Percentiles rank a stretch among this genome's conserved stretches.
These are phyloP conservation scores for Cladophialophora exuberans DNA, from an alignment of 2,329 filamentous ascomycete genomes.

Conservation along the genomic window DNA sequence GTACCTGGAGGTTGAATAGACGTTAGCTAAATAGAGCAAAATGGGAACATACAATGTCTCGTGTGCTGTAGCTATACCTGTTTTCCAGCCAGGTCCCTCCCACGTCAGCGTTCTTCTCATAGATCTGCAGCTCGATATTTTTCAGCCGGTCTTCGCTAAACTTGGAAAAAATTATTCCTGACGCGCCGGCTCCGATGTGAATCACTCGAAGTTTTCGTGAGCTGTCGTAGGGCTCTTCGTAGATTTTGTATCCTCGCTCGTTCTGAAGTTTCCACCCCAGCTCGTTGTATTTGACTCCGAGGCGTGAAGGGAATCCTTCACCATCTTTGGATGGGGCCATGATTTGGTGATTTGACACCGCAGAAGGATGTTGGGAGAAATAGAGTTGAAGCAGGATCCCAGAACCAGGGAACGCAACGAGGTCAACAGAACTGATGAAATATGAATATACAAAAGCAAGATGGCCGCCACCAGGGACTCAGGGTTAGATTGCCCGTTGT, in stretches of 20 bases:
- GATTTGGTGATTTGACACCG: no score
- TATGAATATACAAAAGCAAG: no score
- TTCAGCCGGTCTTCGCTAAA: conserved; percentile 23
- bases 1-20: conserved; percentile 33
- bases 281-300: background rate
- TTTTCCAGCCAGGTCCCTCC: conserved; percentile 40
- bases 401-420: no score
- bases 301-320: conserved; percentile 66
- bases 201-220: conserved; percentile 36
- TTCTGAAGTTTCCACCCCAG: conserved; percentile 15
- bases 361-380: no score
- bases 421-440: no score
- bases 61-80: conserved; percentile 21
- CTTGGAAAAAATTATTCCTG: conserved; percentile 44
- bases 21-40: background rate
- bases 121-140: conserved; percentile 32
- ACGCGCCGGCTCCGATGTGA: conserved; percentile 45
- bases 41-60: background rate
- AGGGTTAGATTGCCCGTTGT: no score
- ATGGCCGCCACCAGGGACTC: no score
- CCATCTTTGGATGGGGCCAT: no score
- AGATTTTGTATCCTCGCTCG: conserved; percentile 21
- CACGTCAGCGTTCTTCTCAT: conserved; percentile 36
- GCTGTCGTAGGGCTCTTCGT: conserved; percentile 15
- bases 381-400: no score